Evolutionary conservation across 495 filamentous ascomycete species (phyloP).

Genomic region (Penicillium odoratum): DNA sequence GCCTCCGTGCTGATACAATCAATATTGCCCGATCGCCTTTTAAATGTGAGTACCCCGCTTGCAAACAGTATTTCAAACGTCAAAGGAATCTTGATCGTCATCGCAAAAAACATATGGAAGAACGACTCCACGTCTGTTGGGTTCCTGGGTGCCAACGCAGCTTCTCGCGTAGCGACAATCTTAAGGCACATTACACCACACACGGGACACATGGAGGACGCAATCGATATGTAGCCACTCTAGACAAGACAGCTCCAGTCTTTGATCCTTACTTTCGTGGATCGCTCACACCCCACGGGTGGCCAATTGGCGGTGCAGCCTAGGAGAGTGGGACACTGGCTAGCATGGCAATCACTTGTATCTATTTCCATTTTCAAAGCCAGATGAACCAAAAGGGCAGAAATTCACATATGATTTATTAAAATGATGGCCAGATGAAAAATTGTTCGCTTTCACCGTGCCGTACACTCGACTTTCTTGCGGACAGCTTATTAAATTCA

Average conservation of each 20-base stretch:
- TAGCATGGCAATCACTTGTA: no score
- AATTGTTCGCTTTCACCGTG: no score
- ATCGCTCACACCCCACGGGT: not conserved
- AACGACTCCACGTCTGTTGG: conserved; percentile 33
- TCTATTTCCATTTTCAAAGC: no score
- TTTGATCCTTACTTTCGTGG: conserved; percentile 22
- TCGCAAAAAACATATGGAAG: conserved; percentile 39
- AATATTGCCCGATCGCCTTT: conserved; percentile 8
- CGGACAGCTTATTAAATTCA: no score
- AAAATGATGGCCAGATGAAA: no score
- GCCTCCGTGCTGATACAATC: not conserved
- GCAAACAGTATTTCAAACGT: conserved; percentile 41
- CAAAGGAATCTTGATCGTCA: conserved; percentile 56
- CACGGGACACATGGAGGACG: conserved; percentile 20
- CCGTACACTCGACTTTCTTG: no score
- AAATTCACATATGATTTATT: no score
- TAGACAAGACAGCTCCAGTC: conserved; percentile 13
- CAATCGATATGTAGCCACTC: conserved; percentile 23
- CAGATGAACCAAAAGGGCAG: no score
- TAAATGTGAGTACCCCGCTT: conserved; percentile 24
- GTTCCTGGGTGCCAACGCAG: conserved; percentile 18
- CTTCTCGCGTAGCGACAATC: conserved; percentile 25
- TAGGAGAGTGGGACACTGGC: not conserved
- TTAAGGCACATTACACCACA: conserved; percentile 24
- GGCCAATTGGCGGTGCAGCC: not conserved